These are phyloP conservation scores for Kurtzmaniella natalensis DNA, from an alignment of 1,139 yeast genomes.

Conservation along the genomic window DNA sequence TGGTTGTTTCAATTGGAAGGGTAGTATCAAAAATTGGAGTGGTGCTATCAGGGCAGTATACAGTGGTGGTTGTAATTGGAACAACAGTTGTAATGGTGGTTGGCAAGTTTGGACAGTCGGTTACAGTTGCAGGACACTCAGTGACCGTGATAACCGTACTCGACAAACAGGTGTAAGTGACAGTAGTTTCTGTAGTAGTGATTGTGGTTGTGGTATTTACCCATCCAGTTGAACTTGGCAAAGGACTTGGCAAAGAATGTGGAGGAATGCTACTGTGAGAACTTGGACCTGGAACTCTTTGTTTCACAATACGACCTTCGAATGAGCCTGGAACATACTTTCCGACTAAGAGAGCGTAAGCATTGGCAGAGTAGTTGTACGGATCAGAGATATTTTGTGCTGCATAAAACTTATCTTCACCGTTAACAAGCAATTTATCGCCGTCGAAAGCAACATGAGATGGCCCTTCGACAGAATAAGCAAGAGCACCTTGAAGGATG, in stretches of 20 bases:
- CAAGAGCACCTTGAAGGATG: slow-evolving; percentile 2
- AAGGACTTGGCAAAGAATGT: not conserved
- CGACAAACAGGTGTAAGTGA: slow-evolving; percentile 17
- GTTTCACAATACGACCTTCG: slow-evolving; percentile 9
- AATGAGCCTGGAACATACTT: slow-evolving; percentile 18
- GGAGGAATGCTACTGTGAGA: slow-evolving; percentile 4
- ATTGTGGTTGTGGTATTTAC: slow-evolving; percentile 3
- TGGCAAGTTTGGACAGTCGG: slow-evolving; percentile 36
- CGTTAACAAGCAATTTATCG: slow-evolving; percentile 1
- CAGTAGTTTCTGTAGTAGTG: slow-evolving; percentile 6
- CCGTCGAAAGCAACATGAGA: not conserved
- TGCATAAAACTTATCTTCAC: slow-evolving; percentile 29
- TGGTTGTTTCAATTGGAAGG: slow-evolving; percentile 1
- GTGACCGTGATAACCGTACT: slow-evolving; percentile 40
- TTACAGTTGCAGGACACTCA: slow-evolving; percentile 34
- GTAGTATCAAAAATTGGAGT: slow-evolving; percentile 8
- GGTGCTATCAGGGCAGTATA: slow-evolving; percentile 44
- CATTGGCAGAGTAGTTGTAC: slow-evolving; percentile 29
- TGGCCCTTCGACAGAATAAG: slow-evolving; percentile 2
- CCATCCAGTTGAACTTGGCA: slow-evolving; percentile 4
- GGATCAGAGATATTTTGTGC: slow-evolving; percentile 41
- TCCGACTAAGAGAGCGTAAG: slow-evolving; percentile 17
- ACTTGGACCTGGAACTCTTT: slow-evolving; percentile 4
- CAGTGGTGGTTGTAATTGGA: slow-evolving; percentile 40
- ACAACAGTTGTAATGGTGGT: slow-evolving; percentile 7